Percentiles rank a stretch among this genome's conserved stretches.
These are phyloP conservation scores for Aspergillus sp. DNA, from an alignment of 2,329 filamentous ascomycete genomes.

Conservation along the genomic window DNA sequence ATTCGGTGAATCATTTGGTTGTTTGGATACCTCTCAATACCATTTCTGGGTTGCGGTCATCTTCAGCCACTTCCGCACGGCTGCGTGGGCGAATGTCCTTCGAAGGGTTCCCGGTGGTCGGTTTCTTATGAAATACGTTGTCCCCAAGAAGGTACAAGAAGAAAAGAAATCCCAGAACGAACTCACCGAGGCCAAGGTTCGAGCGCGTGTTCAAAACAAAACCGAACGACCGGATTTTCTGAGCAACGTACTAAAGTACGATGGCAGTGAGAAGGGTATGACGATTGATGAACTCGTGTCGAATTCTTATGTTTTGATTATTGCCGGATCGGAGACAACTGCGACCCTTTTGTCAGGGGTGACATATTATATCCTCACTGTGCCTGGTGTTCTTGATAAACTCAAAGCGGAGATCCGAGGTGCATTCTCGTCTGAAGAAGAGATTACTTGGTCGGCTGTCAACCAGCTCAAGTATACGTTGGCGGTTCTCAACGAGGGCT, in stretches of 20 bases:
- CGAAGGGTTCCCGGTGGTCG: neutral
- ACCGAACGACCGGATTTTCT: neutral
- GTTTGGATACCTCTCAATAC: constrained; percentile 2
- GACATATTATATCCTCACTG: constrained; percentile 37
- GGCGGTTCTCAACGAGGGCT: constrained; percentile 37
- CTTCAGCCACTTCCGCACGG: neutral
- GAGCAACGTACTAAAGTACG: constrained; percentile 10
- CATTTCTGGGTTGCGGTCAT: constrained; percentile 4
- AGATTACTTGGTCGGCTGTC: constrained; percentile 33
- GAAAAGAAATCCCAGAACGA: neutral
- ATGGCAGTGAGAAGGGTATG: constrained; percentile 10
- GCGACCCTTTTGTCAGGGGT: constrained; percentile 40
- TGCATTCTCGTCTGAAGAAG: constrained; percentile 26
- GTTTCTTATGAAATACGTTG: neutral
- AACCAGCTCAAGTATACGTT: constrained; percentile 32
- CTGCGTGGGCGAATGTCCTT: neutral
- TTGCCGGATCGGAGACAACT: constrained; percentile 45
- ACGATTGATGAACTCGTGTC: constrained; percentile 6
- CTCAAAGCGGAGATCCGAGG: constrained; percentile 37
- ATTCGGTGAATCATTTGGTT: constrained; percentile 5
- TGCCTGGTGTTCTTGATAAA: constrained; percentile 27
- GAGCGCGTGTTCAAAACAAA: neutral
- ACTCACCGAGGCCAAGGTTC: neutral
- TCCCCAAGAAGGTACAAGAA: neutral
- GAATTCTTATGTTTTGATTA: constrained; percentile 17